Evolutionary conservation across 352 stramenopile species (phyloP).

Genomic region (Globisporangium ultimum): DNA sequence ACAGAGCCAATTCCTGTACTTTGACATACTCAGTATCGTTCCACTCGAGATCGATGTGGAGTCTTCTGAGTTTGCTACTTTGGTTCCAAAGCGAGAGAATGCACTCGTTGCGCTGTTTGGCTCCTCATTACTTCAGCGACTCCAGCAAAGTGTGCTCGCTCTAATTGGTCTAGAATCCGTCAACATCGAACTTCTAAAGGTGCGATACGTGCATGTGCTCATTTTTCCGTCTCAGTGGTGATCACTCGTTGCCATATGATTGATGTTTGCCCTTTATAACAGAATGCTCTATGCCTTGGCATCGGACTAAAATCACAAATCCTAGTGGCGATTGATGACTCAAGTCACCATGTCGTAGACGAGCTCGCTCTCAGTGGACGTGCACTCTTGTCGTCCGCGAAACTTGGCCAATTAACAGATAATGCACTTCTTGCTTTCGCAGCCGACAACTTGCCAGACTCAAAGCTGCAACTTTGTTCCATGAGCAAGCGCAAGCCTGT

Average conservation of each 20-base stretch:
- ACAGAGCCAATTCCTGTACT: conserved; percentile 30
- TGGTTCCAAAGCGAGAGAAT: conserved; percentile 1
- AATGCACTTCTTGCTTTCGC: conserved; percentile 4
- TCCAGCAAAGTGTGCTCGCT: conserved; percentile 7
- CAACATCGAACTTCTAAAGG: conserved; percentile 23
- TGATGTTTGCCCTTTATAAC: not conserved
- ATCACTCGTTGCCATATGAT: not conserved
- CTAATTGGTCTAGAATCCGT: conserved; percentile 18
- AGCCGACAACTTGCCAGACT: not conserved
- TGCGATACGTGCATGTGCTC: not conserved
- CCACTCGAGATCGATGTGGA: not conserved
- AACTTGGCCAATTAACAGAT: not conserved
- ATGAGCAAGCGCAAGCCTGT: not conserved
- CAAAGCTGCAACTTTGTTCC: conserved; percentile 5
- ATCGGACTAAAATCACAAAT: conserved; percentile 15
- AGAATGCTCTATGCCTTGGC: conserved; percentile 21
- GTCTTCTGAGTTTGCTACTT: conserved; percentile 2
- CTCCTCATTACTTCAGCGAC: not conserved
- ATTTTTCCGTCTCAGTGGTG: not conserved
- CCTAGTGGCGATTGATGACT: not conserved
- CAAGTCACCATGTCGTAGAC: conserved; percentile 5
- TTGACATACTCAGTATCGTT: conserved; percentile 22
- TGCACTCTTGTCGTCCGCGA: conserved; percentile 4
- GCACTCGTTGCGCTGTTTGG: conserved; percentile 16
- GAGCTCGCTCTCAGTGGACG: conserved; percentile 1